Conservation (phyloP, 1,284 basidiomycete species). For the Garcileccinum viscosum region DNA sequence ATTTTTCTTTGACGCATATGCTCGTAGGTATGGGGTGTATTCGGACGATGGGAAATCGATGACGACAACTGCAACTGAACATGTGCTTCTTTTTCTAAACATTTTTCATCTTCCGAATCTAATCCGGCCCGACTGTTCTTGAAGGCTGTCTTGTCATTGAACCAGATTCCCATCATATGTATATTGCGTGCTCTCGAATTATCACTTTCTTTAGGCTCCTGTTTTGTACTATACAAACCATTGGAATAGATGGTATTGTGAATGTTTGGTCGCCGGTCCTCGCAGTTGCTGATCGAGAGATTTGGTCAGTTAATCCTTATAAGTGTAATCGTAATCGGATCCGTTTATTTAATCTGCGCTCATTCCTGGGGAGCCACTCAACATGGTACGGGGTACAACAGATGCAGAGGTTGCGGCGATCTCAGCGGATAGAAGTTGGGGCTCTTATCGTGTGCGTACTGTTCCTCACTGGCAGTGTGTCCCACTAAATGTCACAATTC, state of each 20-base stretch:
- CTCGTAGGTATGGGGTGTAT: constrained; percentile 24
- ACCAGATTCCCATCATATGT: neutral
- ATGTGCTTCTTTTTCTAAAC: neutral
- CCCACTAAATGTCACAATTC: too few relatives aligned
- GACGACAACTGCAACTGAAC: constrained; percentile 23
- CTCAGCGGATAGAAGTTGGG: neutral
- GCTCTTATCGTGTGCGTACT: neutral
- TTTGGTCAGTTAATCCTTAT: too few relatives aligned
- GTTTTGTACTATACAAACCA: neutral
- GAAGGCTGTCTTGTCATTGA: neutral
- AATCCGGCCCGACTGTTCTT: neutral
- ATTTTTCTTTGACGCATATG: neutral
- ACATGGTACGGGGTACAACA: too few relatives aligned
- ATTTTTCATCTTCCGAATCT: neutral
- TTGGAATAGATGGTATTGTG: neutral
- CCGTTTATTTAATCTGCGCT: too few relatives aligned
- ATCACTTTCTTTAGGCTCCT: neutral
- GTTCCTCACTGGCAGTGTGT: too few relatives aligned
- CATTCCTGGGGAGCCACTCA: neutral
- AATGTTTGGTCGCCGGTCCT: neutral
- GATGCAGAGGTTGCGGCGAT: neutral
- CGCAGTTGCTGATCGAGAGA: too few relatives aligned
- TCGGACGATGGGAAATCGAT: constrained; percentile 36
- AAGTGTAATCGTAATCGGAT: too few relatives aligned
- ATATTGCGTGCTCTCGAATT: neutral